Base-by-base conservation (phyloP, 768 basidiomycete species). In the Nidularia sp. region DNA sequence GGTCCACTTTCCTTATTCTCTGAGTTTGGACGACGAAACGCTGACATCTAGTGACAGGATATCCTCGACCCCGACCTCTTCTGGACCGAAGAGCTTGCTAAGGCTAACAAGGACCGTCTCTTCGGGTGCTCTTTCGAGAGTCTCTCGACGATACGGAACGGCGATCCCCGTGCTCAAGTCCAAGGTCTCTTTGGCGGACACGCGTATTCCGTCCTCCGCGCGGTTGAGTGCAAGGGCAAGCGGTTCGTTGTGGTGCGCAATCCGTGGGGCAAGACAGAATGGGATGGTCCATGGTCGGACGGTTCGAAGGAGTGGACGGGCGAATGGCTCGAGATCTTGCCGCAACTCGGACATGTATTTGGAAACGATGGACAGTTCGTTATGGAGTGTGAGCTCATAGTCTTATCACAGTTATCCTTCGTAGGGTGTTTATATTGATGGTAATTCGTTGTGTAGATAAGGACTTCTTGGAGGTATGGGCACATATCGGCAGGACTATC, bases 351-450 rank as follows among this genome's bases (percentile, higher is more conserved):
- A 13, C 75, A 76, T 56, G 47, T 57, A 15, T 76, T 76, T 49
- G 74, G 73, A 0, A 61, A 68, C 47, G 75, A 76, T 51, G 75
- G 75, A 4, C 63, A 70, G 51, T 76, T 76, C 42, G 66, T 76
- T 18, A 75, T 75, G 73, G 74, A 75, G 62, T 70, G 66, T 70
- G 49, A 35, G 64, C 36, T 39, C 8, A 39, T 7, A 39, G 36
- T 39, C 36, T 7, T n/a, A 39, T 52, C 15, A 7, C 18, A 7
- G 31, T 55, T 7, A 29, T 45, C 18, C 8, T 8, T n/a, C n/a
- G n/a, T n/a, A n/a, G n/a, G n/a, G n/a, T 34, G 12, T 48, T 34
- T 22, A 48, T 48, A 48, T 29, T 48, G 25, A 34, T 22, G 8
- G 9, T 48, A 7, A 6, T 6, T 29, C 6, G 7, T 48, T 48